A percentile compares a stretch with the other conserved stretches of the same genome.
phyloP scores from a whole-genome alignment of 2,329 filamentous ascomycete species.

The Aspergillus costaricaensis region DNA sequence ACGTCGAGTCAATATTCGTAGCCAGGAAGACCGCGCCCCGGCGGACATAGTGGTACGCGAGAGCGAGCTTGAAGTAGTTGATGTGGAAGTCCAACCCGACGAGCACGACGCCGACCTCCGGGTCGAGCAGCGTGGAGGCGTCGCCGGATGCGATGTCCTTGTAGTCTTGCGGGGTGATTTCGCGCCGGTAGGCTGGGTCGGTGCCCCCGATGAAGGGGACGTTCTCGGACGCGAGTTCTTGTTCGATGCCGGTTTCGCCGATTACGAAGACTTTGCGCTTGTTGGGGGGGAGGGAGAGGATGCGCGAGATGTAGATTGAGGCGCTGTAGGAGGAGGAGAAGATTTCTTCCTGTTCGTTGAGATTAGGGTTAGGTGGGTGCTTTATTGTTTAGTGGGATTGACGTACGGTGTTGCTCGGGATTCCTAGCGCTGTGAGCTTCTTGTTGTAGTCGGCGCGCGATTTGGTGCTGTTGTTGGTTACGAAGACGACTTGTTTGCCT shows the following conservation, averaged over 20 bases:
- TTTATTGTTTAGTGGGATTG: too few relatives aligned
- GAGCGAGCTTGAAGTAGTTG: constrained; percentile 88
- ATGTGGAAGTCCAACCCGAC: constrained; percentile 91
- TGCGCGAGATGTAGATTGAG: constrained; percentile 92
- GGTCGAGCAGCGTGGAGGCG: constrained; percentile 70
- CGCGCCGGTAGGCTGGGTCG: constrained; percentile 73
- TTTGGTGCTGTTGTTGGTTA: constrained; percentile 99
- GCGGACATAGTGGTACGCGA: constrained; percentile 82
- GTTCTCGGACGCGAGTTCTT: constrained; percentile 78
- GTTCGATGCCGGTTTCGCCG: constrained; percentile 87
- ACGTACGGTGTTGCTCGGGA: constrained; percentile 67
- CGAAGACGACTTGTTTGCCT: constrained; percentile 93
- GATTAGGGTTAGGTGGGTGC: not conserved
- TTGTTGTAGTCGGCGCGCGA: constrained; percentile 89
- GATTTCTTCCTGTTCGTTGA: constrained; percentile 70
- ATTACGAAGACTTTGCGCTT: constrained; percentile 95
- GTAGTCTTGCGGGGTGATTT: constrained; percentile 81
- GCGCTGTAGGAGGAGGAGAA: constrained; percentile 96
- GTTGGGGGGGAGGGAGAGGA: constrained; percentile 73
- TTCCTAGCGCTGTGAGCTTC: constrained; percentile 80
- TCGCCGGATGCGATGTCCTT: constrained; percentile 69
- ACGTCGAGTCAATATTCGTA: constrained; percentile 88
- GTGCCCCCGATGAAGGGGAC: constrained; percentile 84
- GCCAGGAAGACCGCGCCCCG: constrained; percentile 82
- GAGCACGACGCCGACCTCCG: constrained; percentile 85